These are phyloP conservation scores for Talaromyces islandicus DNA, from an alignment of 2,329 filamentous ascomycete genomes.

Conservation along the genomic window DNA sequence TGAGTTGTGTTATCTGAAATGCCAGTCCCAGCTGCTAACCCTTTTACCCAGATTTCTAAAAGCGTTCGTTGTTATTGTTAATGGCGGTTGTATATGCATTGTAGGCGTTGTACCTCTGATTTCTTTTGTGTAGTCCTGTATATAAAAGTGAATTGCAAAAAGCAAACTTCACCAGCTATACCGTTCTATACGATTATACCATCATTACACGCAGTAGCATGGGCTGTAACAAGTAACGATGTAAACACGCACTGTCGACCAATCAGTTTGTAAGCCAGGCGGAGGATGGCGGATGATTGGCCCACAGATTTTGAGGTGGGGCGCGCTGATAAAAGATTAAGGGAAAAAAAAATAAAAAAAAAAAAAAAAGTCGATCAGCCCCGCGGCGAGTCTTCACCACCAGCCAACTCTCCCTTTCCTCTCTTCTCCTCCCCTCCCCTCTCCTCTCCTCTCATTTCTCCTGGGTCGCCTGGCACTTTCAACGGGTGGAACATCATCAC, in stretches of 20 bases:
- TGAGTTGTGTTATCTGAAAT: constrained; percentile 17
- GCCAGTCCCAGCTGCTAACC: not conserved
- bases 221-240: not conserved
- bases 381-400: constrained; percentile 1
- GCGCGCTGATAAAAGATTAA: constrained; percentile 7
- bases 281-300: constrained; percentile 4
- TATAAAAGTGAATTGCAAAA: not conserved
- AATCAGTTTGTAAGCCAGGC: constrained; percentile 8
- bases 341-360: constrained; percentile 1
- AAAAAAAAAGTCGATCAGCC: constrained; percentile 2
- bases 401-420: not conserved
- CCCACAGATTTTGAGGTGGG: not conserved
- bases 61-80: not conserved
- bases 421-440: not conserved
- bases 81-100: not conserved
- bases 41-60: not conserved
- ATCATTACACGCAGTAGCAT: not conserved
- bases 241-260: not conserved
- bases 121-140: not conserved
- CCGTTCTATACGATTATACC: not conserved
- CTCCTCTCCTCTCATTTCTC: not conserved
- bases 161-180: not conserved
- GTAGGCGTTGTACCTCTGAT: not conserved
- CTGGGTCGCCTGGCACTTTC: not conserved
- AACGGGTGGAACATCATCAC: not conserved